Evolutionary conservation across 306 rosid genomes (phyloP).

Genomic region (Trichosanthes cucumerina): DNA sequence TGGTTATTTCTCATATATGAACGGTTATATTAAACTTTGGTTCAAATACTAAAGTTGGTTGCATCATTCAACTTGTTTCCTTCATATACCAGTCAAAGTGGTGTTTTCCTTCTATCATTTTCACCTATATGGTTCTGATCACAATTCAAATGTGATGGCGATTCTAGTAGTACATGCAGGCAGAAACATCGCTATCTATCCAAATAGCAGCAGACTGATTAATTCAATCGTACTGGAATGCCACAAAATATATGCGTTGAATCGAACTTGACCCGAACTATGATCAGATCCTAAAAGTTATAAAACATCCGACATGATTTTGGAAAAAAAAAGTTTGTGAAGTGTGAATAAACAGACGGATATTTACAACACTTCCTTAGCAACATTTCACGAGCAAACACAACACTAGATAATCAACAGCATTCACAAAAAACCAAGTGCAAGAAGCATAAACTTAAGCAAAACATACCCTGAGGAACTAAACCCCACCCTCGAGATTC

Average conservation of each 20-base stretch:
- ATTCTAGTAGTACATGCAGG: not conserved
- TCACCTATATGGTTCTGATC: not conserved
- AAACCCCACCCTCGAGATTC: constrained; percentile 61
- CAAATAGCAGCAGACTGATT: not conserved
- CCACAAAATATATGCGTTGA: not conserved
- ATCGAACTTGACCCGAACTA: not conserved
- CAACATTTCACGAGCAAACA: not conserved
- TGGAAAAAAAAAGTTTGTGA: not conserved
- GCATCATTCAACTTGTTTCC: not conserved
- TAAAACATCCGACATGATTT: not conserved
- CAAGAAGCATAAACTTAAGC: constrained; percentile 6
- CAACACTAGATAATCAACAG: not conserved
- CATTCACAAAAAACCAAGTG: not conserved
- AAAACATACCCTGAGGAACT: constrained; percentile 75
- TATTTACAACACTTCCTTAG: not conserved
- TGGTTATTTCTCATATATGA: not conserved
- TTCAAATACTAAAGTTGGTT: not conserved
- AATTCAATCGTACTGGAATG: not conserved
- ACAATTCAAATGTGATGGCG: not conserved
- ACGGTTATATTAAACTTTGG: not conserved
- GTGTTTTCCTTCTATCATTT: not conserved
- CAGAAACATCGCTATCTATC: not conserved
- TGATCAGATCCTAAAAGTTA: not conserved
- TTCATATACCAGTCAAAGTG: not conserved
- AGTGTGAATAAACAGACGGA: not conserved